Evolutionary conservation across 768 basidiomycete species (phyloP).

Genomic region (Ephemerocybe angulata): DNA sequence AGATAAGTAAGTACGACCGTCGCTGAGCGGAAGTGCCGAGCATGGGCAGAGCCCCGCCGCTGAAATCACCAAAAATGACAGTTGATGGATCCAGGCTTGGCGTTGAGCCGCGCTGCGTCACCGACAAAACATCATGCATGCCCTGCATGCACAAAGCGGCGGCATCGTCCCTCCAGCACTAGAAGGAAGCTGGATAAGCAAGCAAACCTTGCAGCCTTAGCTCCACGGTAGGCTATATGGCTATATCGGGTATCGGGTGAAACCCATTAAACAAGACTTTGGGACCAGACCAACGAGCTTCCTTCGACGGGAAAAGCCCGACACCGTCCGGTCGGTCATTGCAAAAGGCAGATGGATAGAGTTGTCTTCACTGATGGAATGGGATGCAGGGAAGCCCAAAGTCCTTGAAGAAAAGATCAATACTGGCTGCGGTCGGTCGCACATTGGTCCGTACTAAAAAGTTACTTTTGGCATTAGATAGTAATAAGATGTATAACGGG

Average conservation of each 20-base stretch:
- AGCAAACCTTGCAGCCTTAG: too few relatives aligned
- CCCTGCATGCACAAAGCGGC: background rate
- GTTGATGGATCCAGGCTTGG: too few relatives aligned
- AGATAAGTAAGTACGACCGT: background rate
- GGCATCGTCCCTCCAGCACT: background rate
- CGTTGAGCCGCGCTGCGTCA: background rate
- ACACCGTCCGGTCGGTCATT: background rate
- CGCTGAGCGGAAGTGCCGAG: background rate
- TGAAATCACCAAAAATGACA: background rate
- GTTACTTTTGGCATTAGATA: background rate
- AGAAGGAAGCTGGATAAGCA: background rate
- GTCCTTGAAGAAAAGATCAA: background rate
- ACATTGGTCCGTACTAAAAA: background rate
- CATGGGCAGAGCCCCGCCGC: background rate
- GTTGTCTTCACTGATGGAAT: too few relatives aligned
- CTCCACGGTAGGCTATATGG: background rate
- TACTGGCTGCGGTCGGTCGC: background rate
- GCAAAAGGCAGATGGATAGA: background rate
- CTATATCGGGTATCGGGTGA: background rate
- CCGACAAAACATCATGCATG: background rate
- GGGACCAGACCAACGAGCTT: background rate
- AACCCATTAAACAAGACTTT: background rate
- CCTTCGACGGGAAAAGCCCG: background rate
- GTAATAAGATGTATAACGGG: background rate
- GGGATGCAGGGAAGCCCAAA: too few relatives aligned